Base-by-base conservation (phyloP, 345 rosid species). In the Murraya koenigii region DNA sequence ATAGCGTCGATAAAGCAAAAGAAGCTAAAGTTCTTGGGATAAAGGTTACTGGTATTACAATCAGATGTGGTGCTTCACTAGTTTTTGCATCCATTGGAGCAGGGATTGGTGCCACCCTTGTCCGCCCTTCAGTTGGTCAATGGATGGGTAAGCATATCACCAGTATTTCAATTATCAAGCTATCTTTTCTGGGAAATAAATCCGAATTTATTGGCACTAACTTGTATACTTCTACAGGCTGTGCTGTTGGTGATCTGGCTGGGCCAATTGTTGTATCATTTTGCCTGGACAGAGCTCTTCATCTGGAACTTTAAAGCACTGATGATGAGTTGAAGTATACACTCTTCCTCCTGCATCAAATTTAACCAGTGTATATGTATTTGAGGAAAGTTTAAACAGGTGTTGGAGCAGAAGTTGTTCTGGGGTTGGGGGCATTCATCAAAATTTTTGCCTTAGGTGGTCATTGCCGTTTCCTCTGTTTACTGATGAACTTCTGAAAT, bases 41-140 rank as follows among this genome's bases (percentile, higher is more conserved):
- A 86, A 96, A 91, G 84, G 88, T 90, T 71, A 79, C 86, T 28
- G 85, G 89, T 69, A 76, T 89, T 69, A 91, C 97, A 14, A 63
- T 94, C 81, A 82, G 88, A 83, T 96, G 95, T 66, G 83, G 97
- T 26, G 89, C 92, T 28, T 94, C 99, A 1, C 81, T 96, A 74
- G 79, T 92, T 74, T 96, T 91, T 83, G 99, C 98, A 74, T 89
- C 99, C 54, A 82, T 91, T 28, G 99, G 98, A 82, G 99, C 97
- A 0, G 99, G 98, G 74, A 83, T 94, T 71, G 94, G 97, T 58
- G 94, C 97, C 38, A 64, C 82, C 74, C 75, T 92, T 19, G 44
- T 91, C 67, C 95, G 95, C 38, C 99, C 99, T 74, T 91, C 94
- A 54, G 47, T 78, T 0, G 99, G 99, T 30, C 99, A 94, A 54